These are phyloP conservation scores for Eucalyptus dawsonii DNA, from an alignment of 345 rosid genomes.

Conservation along the genomic window DNA sequence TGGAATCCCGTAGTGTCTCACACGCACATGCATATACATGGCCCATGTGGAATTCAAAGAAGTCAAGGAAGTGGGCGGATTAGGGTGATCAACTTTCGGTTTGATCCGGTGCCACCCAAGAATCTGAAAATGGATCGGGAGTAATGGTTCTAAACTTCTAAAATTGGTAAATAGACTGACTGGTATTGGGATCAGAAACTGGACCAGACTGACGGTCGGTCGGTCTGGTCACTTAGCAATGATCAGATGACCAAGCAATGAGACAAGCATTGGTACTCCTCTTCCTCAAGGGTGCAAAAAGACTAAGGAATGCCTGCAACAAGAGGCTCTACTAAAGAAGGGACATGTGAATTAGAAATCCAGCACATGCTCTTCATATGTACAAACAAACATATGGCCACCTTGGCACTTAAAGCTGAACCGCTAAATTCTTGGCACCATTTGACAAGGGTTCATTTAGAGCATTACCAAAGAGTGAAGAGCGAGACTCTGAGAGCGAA, in stretches of 20 bases:
- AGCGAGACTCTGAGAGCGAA: not conserved
- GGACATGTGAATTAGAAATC: not conserved
- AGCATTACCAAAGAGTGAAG: not conserved
- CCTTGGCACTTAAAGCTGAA: not conserved
- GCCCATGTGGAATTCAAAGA: too few relatives aligned
- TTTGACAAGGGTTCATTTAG: not conserved
- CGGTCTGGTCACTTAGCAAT: not conserved
- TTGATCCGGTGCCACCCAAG: too few relatives aligned
- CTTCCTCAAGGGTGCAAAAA: conserved; percentile 36
- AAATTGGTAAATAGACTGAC: too few relatives aligned
- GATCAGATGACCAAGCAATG: not conserved
- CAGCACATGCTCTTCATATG: not conserved
- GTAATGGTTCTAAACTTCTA: too few relatives aligned
- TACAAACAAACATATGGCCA: not conserved
- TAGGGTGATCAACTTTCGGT: too few relatives aligned
- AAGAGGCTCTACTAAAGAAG: not conserved
- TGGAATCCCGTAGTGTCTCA: not conserved
- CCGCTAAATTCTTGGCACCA: not conserved
- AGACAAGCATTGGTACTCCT: conserved; percentile 10
- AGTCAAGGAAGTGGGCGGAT: too few relatives aligned
- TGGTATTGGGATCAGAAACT: too few relatives aligned
- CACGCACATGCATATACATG: not conserved
- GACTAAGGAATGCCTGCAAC: conserved; percentile 32
- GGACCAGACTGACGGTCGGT: too few relatives aligned
- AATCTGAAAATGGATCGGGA: too few relatives aligned